Base-by-base conservation (phyloP, 1,284 basidiomycete species). In the Austroboletus rostrupii region DNA sequence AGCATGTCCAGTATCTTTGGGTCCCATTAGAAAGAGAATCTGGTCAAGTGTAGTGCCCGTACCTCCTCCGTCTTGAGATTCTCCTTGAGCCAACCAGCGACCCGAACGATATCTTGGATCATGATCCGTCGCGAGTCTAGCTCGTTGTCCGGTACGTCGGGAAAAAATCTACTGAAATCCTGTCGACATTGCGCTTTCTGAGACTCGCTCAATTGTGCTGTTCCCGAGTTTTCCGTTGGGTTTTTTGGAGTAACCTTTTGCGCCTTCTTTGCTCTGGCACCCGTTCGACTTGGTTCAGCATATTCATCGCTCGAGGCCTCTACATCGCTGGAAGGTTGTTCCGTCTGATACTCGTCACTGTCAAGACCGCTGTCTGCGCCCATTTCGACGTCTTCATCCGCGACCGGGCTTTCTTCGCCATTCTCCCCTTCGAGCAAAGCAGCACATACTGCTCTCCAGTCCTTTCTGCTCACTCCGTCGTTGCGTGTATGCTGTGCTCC, bases 401-500 rank as follows among this genome's bases (percentile, higher is more conserved):
- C 40, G n/a, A 8, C 59, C 19, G 19, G 21, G 13, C 37, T 32
- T 40, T 56, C 52, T 43, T 59, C 65, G 31, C 51, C 59, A 7
- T 61, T 58, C 10, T 57, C 62, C 32, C 57, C 65, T 32, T 80
- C 80, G 8, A 88, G 70, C 3, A 90, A 67, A 2, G 82, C 82
- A 13, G 83, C 78, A 61, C 87, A 90, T 9, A 90, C 83, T 16
- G 85, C 75, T 33, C 84, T 75, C 85, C 85, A 90, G 60, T 89
- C 87, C 35, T 80, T 79, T 44, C 74, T 70, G 55, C 72, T 77
- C 21, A 89, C 77, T 12, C 57, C 60, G 0, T 68, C 62, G 11
- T 48, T 53, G 35, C 55, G 55, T 19, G 49, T 43, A 37, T 45
- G 50, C 13, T 46, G 47, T 29, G 54, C 57, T 35, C 64, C 63